phyloP scores from a whole-genome alignment of 179 eudicot genomes.

The Patellifolia procumbens region DNA sequence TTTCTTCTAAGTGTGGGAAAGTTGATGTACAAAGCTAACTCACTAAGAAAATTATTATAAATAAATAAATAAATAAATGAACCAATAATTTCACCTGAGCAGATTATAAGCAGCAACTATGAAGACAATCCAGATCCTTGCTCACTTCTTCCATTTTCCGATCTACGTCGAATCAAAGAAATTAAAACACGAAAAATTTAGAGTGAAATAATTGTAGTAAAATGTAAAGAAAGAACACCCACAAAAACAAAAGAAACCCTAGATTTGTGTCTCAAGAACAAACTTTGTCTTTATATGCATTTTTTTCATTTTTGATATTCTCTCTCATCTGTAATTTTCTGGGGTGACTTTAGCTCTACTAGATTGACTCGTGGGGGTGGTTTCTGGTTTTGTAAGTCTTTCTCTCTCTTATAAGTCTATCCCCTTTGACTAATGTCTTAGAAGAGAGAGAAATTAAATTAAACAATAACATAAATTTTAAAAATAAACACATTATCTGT shows the following conservation, averaged over 20 bases:
- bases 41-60: not conserved
- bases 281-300: slow-evolving; percentile 29
- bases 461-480: not conserved
- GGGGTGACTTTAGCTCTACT: slow-evolving; percentile 21
- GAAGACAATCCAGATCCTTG: slow-evolving; percentile 20
- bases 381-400: slow-evolving; percentile 24
- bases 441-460: slow-evolving; percentile 1
- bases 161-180: slow-evolving; percentile 22
- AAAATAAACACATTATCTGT: not conserved
- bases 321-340: slow-evolving; percentile 25
- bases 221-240: not conserved
- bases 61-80: too few relatives aligned
- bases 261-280: slow-evolving; percentile 21
- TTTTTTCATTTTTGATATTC: slow-evolving; percentile 12
- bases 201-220: not conserved
- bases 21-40: slow-evolving; percentile 28
- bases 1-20: slow-evolving; percentile 25
- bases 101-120: not conserved
- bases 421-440: slow-evolving; percentile 26
- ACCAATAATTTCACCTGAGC: slow-evolving; percentile 23
- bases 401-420: not conserved
- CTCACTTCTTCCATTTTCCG: slow-evolving; percentile 26
- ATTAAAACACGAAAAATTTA: not conserved
- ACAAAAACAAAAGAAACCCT: slow-evolving; percentile 30
- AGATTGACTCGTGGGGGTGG: slow-evolving; percentile 38